Percentiles rank a stretch among this genome's conserved stretches.
phyloP scores from a whole-genome alignment of 768 basidiomycete species.

The Ramaria rubella region DNA sequence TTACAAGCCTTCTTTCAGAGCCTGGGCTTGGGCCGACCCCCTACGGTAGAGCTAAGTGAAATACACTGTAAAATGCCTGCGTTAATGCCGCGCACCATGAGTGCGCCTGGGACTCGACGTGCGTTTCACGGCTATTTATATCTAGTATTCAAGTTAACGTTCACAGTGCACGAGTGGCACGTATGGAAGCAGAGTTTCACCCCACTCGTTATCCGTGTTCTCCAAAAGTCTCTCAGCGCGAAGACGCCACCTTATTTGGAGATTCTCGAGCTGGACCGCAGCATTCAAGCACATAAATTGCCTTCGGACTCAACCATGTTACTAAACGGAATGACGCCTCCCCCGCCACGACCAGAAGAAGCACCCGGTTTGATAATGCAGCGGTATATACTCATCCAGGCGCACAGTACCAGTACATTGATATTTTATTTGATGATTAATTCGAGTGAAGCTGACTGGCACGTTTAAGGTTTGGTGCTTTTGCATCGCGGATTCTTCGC shows the following conservation, averaged over 20 bases:
- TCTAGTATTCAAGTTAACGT: background rate
- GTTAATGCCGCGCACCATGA: background rate
- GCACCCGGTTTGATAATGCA: background rate
- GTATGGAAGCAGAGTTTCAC: constrained; percentile 2
- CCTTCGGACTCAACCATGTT: background rate
- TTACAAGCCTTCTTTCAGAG: background rate
- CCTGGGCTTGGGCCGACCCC: background rate
- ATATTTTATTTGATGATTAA: no score
- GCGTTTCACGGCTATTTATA: background rate
- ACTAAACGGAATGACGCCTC: background rate
- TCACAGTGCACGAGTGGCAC: background rate
- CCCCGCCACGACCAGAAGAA: background rate
- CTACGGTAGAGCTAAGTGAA: background rate
- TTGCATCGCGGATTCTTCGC: constrained; percentile 71
- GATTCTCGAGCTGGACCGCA: constrained; percentile 55
- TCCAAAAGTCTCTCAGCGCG: constrained; percentile 60
- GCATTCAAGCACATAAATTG: constrained; percentile 24
- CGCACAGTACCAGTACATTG: background rate
- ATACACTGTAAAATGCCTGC: constrained; percentile 3
- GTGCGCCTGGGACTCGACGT: background rate
- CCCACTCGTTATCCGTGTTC: constrained; percentile 54
- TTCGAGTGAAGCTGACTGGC: no score
- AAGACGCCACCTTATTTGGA: constrained; percentile 55
- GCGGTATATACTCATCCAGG: no score
- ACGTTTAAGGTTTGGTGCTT: constrained; percentile 58